A percentile compares a stretch with the other conserved stretches of the same genome.
These are phyloP conservation scores for Pleurotus citrinopileatus DNA, from an alignment of 768 basidiomycete species.

Conservation along the genomic window DNA sequence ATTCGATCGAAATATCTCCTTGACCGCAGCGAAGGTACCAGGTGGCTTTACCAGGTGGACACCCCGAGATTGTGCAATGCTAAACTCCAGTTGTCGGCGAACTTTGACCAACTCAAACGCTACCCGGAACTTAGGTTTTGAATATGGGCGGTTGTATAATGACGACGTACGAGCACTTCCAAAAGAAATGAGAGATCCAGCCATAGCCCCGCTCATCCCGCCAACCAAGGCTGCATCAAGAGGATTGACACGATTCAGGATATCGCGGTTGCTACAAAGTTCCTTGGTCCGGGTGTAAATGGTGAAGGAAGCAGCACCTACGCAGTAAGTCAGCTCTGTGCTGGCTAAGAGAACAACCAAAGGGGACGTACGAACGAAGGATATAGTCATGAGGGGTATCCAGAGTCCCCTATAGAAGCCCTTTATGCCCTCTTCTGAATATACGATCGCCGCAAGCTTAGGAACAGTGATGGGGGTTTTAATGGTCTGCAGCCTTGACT, in stretches of 20 bases:
- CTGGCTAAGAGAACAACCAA: slow-evolving; percentile 1
- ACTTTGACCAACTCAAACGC: slow-evolving; percentile 98
- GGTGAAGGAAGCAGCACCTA: slow-evolving; percentile 88
- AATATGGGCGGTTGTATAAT: not conserved
- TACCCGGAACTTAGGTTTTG: slow-evolving; percentile 15
- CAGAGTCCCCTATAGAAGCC: slow-evolving; percentile 91
- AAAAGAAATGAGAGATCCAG: slow-evolving; percentile 86
- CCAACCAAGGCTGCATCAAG: slow-evolving; percentile 75
- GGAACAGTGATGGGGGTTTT: slow-evolving; percentile 73
- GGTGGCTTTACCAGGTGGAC: slow-evolving; percentile 72
- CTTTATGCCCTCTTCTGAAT: slow-evolving; percentile 79
- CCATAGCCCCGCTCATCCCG: slow-evolving; percentile 81
- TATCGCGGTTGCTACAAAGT: slow-evolving; percentile 54
- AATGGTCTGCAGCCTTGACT: slow-evolving; percentile 87
- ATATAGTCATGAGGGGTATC: slow-evolving; percentile 94
- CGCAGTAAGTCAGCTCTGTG: slow-evolving; percentile 8
- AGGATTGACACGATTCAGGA: slow-evolving; percentile 56
- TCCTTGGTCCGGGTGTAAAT: slow-evolving; percentile 88
- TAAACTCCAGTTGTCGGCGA: slow-evolving; percentile 87
- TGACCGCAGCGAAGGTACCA: slow-evolving; percentile 73
- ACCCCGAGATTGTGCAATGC: slow-evolving; percentile 82
- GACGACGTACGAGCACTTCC: slow-evolving; percentile 79
- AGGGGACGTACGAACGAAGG: slow-evolving; percentile 84
- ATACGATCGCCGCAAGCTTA: slow-evolving; percentile 67
- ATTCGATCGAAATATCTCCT: slow-evolving; percentile 66